Conservation (phyloP, 2,329 filamentous ascomycete genomes). For the Phialophora macrospora region DNA sequence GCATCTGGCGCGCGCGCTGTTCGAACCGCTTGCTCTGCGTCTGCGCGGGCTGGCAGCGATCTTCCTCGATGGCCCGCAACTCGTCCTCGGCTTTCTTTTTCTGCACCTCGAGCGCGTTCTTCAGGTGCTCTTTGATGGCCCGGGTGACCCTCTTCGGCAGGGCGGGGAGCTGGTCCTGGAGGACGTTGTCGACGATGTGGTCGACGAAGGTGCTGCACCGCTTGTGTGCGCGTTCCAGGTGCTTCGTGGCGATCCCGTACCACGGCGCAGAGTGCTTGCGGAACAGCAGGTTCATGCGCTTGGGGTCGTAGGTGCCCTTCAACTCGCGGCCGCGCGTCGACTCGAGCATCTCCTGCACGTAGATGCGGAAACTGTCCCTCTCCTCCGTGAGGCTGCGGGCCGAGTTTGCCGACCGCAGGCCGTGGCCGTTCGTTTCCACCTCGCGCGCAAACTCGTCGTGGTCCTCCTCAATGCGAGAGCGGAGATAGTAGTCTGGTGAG, state of each 20-base stretch:
- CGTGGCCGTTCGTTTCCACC: constrained; percentile 19
- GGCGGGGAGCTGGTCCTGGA: constrained; percentile 5
- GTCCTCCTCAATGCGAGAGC: constrained; percentile 19
- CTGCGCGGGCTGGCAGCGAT: constrained; percentile 16
- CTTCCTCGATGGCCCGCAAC: constrained; percentile 11
- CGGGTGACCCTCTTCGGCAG: constrained; percentile 12
- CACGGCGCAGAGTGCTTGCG: constrained; percentile 18
- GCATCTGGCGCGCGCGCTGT: constrained; percentile 15
- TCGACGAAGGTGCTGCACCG: constrained; percentile 18
- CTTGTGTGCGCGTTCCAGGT: constrained; percentile 12
- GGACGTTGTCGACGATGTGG: constrained; percentile 16
- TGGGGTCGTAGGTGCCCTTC: constrained; percentile 22
- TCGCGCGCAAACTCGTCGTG: constrained; percentile 20
- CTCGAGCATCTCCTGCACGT: constrained; percentile 20
- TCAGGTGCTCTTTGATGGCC: constrained; percentile 12
- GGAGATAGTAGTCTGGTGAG: constrained; percentile 13
- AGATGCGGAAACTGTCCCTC: constrained; percentile 11
- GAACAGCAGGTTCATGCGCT: constrained; percentile 20
- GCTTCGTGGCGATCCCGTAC: constrained; percentile 13
- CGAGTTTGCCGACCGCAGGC: neutral
- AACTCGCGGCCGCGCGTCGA: constrained; percentile 19
- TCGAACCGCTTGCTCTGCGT: constrained; percentile 21
- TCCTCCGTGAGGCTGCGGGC: constrained; percentile 20
- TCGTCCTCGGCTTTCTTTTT: constrained; percentile 19
- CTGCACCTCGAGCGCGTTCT: constrained; percentile 12